Evolutionary conservation across 1,139 yeast species (phyloP).

Genomic region (Suhomyces terraborum): DNA sequence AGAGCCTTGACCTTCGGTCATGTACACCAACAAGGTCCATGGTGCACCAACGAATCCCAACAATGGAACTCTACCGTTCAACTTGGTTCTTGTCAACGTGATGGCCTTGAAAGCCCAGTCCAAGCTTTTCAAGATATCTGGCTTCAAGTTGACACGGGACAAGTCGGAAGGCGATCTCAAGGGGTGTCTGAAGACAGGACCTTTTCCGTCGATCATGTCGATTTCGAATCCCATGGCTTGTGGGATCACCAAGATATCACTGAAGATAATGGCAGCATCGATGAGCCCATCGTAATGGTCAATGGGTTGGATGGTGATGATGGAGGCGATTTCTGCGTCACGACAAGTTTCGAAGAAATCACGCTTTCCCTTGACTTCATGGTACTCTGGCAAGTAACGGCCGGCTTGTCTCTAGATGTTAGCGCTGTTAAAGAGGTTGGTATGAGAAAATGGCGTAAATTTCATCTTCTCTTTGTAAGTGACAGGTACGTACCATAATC

Average conservation of each 20-base stretch:
- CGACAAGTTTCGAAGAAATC: constrained; percentile 94
- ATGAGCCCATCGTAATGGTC: constrained; percentile 85
- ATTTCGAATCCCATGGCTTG: constrained; percentile 98
- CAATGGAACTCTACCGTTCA: constrained; percentile 88
- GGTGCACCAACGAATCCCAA: constrained; percentile 98
- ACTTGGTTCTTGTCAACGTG: constrained; percentile 78
- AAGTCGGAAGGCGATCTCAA: constrained; percentile 74
- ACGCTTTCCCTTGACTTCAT: constrained; percentile 78
- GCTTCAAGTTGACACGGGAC: constrained; percentile 54
- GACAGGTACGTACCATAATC: constrained; percentile 70
- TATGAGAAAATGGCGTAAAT: no score
- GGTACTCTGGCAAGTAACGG: constrained; percentile 89
- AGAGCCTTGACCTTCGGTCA: constrained; percentile 98
- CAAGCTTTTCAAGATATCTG: constrained; percentile 73
- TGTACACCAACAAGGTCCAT: constrained; percentile 94
- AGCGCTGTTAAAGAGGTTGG: constrained; percentile 9
- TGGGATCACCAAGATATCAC: constrained; percentile 93
- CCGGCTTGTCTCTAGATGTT: constrained; percentile 71
- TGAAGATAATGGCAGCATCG: constrained; percentile 95
- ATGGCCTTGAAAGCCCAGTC: constrained; percentile 96
- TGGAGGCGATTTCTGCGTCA: constrained; percentile 91
- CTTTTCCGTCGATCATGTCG: constrained; percentile 91
- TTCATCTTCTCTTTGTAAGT: no score
- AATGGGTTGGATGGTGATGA: constrained; percentile 92
- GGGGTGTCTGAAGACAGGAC: constrained; percentile 92